Conservation (phyloP, 352 stramenopile genomes). For the Globisporangium uncinulatum region DNA sequence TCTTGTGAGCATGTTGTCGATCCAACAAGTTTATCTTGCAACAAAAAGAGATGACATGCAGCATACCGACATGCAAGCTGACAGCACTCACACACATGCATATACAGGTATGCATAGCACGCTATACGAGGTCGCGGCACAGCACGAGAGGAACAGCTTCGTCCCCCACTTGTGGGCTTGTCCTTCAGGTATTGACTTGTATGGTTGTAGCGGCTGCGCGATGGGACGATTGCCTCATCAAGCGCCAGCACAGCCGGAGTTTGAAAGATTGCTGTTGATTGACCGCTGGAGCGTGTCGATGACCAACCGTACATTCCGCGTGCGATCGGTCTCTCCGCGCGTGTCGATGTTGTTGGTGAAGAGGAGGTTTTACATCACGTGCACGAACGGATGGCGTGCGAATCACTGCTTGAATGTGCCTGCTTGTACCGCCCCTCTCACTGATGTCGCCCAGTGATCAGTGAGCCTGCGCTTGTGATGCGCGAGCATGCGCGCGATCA, state of each 20-base stretch:
- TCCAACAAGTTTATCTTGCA: neutral
- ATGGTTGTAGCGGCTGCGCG: neutral
- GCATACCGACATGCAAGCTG: neutral
- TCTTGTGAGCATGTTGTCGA: neutral
- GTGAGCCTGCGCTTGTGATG: neutral
- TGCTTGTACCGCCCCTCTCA: neutral
- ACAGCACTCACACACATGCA: neutral
- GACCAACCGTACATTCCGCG: slow-evolving; percentile 10
- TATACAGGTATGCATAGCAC: neutral
- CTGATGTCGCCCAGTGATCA: neutral
- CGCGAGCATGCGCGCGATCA: neutral
- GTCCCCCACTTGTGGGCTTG: neutral
- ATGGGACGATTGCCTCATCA: neutral
- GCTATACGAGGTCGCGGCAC: neutral
- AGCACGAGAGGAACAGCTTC: neutral
- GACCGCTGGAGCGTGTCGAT: slow-evolving; percentile 6
- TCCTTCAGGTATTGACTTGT: neutral
- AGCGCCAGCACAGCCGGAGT: slow-evolving; percentile 6
- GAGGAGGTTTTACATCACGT: slow-evolving; percentile 12
- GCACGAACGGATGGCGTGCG: neutral
- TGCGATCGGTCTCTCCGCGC: neutral
- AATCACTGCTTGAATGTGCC: neutral
- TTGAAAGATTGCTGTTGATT: neutral
- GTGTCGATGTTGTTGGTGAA: slow-evolving; percentile 10
- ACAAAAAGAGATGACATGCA: neutral